phyloP scores from a whole-genome alignment of 2,329 filamentous ascomycete genomes.

The Eurotiales sp. region DNA sequence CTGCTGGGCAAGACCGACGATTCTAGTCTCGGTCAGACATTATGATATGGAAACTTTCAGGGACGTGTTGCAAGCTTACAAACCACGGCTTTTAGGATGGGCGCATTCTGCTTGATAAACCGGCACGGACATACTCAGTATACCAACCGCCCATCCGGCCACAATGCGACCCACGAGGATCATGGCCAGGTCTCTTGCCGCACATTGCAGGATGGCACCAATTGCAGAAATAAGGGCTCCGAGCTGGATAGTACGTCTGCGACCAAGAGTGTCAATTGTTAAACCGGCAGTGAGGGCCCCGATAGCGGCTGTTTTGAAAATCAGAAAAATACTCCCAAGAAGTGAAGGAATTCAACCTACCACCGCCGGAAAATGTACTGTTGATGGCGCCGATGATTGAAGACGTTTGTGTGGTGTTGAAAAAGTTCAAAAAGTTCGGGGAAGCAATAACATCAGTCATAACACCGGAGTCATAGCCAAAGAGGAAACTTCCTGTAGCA shows the following conservation, averaged over 20 bases:
- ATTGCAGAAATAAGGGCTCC: constrained; percentile 56
- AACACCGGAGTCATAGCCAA: constrained; percentile 44
- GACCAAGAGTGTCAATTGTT: constrained; percentile 60
- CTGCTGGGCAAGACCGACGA: constrained; percentile 43
- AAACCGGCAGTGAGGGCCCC: constrained; percentile 53
- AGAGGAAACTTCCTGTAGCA: constrained; percentile 32
- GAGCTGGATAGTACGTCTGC: constrained; percentile 57
- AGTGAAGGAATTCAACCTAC: constrained; percentile 20
- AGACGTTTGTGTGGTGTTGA: constrained; percentile 41
- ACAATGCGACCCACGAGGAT: constrained; percentile 54
- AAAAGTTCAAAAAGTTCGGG: constrained; percentile 46
- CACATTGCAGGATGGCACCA: constrained; percentile 57
- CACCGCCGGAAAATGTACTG: constrained; percentile 60
- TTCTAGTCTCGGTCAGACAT: too few relatives aligned
- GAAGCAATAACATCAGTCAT: constrained; percentile 14
- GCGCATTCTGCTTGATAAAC: constrained; percentile 63
- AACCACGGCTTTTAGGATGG: constrained; percentile 55
- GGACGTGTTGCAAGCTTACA: constrained; percentile 19
- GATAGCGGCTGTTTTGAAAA: constrained; percentile 37
- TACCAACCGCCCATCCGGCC: constrained; percentile 47
- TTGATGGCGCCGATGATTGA: constrained; percentile 60
- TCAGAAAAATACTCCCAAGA: too few relatives aligned
- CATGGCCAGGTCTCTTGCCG: constrained; percentile 55
- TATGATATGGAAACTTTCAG: too few relatives aligned
- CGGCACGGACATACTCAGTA: constrained; percentile 52